Evolutionary conservation across 257 asterid genomes (phyloP).

Genomic region (Voacanga thouarsii): DNA sequence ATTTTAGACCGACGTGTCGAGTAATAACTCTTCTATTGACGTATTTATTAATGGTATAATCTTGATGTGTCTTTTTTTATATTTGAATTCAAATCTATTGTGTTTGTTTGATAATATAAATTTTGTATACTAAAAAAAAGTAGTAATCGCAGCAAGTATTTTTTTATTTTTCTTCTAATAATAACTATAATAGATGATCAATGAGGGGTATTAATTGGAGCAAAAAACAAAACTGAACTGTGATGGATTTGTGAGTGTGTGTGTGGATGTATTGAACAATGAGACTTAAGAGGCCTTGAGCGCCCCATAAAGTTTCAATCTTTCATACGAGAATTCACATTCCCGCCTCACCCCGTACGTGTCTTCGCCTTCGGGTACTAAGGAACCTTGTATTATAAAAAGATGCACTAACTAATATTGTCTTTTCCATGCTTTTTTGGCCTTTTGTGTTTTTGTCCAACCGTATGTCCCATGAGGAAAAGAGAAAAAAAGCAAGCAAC

Average conservation of each 20-base stretch:
- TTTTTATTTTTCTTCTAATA: too few species aligned
- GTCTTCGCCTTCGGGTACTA: slow-evolving; percentile 51
- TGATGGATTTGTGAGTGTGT: background rate
- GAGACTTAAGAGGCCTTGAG: background rate
- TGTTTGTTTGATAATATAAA: too few species aligned
- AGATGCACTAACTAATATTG: slow-evolving; percentile 39
- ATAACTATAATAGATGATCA: too few species aligned
- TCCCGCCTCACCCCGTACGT: slow-evolving; percentile 29
- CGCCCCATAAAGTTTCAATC: slow-evolving; percentile 23
- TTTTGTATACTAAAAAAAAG: too few species aligned
- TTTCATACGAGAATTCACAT: slow-evolving; percentile 43
- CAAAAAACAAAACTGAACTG: background rate
- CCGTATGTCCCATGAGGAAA: slow-evolving; percentile 53
- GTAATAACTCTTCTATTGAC: too few species aligned
- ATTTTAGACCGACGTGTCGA: too few species aligned
- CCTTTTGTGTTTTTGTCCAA: slow-evolving; percentile 58
- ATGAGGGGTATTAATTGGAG: background rate
- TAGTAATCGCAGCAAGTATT: too few species aligned
- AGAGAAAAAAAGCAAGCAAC: slow-evolving; percentile 20
- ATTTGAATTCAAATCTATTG: too few species aligned
- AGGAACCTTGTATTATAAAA: slow-evolving; percentile 51
- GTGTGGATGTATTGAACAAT: background rate
- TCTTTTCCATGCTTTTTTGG: slow-evolving; percentile 63
- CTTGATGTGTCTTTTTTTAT: too few species aligned
- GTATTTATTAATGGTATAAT: too few species aligned